These are phyloP conservation scores for Pythium aphanidermatum DNA, from an alignment of 352 stramenopile species.

Conservation along the genomic window DNA sequence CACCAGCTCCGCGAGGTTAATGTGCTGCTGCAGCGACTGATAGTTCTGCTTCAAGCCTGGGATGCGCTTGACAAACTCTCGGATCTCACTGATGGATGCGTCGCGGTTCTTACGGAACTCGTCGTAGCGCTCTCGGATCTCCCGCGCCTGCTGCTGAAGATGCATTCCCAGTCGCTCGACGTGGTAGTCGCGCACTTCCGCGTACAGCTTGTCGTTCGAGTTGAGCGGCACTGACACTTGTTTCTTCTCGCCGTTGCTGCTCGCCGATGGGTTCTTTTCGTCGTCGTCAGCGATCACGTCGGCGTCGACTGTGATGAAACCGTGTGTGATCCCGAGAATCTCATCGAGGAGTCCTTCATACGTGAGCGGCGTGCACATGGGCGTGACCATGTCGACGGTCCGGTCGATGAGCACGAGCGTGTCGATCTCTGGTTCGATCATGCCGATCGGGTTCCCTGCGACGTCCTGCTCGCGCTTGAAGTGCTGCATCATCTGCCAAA, in stretches of 20 bases:
- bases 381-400: conserved; percentile 93
- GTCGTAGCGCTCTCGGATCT: conserved; percentile 92
- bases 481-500: conserved; percentile 89
- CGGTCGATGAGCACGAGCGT: conserved; percentile 94
- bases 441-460: conserved; percentile 63
- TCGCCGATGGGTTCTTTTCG: conserved; percentile 14
- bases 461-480: conserved; percentile 90
- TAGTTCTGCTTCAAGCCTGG: conserved; percentile 91
- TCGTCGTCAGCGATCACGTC: conserved; percentile 77
- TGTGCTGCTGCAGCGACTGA: conserved; percentile 96
- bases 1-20: conserved; percentile 94
- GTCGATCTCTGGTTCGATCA: conserved; percentile 88
- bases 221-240: conserved; percentile 92
- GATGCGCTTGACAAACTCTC: conserved; percentile 98
- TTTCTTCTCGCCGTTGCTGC: conserved; percentile 38
- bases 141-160: conserved; percentile 93
- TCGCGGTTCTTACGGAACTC: conserved; percentile 95
- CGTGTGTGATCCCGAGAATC: conserved; percentile 92
- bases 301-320: conserved; percentile 76
- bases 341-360: conserved; percentile 97
- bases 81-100: conserved; percentile 96
- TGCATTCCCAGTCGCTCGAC: conserved; percentile 95
- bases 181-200: conserved; percentile 94
- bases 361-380: conserved; percentile 94
- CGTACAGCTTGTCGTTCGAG: conserved; percentile 94